Evolutionary conservation across 176 grass and related monocot species (phyloP), one percentile per base, ranked within the genome.

Genomic region (Zoysia japonica): DNA sequence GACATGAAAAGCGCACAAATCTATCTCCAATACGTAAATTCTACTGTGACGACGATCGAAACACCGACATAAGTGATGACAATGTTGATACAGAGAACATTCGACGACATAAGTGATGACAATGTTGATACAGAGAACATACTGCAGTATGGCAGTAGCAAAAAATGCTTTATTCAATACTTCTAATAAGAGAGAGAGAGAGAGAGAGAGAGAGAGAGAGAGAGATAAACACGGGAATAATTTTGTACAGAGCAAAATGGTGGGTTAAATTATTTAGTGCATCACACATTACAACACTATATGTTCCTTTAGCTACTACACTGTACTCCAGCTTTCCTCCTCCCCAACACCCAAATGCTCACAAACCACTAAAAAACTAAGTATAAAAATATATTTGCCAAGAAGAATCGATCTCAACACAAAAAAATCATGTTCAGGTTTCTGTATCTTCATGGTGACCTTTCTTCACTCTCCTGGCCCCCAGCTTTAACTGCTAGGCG

Each of bases 401-500:
- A 84, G 62, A 74, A 75, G 37, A 69, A 86, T 28, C 28, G 28
- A 28, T 69, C 41, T 38, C 12, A 64, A 44, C 39, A 81, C 12
- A 37, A 65, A 76, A 82, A 84, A 71, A 82, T 73, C 86, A 84
- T 68, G 45, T 67, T 61, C 61, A 61, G 61, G 60, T 81, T 54
- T 62, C 20, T 68, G 64, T 57, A 19, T 76, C 44, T 72, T 72
- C 61, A 68, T 40, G 61, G 68, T 74, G 37, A 77, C 40, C 47
- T 38, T 56, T 2, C 40, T 28, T 28, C 65, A 45, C 37, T 2
- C 37, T 55, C 15, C 43, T 47, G 28, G 15, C 59, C 55, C 75
- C 19, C 12, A 68, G 76, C 70, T 87, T 86, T 60, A 93, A 10
- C 92, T 88, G 61, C 79, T 99, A 80, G 85, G 88, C 38, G 90